Percentiles rank a stretch among this genome's conserved stretches.
phyloP scores from a whole-genome alignment of 2,329 filamentous ascomycete species.

The Xylariaceae sp. region DNA sequence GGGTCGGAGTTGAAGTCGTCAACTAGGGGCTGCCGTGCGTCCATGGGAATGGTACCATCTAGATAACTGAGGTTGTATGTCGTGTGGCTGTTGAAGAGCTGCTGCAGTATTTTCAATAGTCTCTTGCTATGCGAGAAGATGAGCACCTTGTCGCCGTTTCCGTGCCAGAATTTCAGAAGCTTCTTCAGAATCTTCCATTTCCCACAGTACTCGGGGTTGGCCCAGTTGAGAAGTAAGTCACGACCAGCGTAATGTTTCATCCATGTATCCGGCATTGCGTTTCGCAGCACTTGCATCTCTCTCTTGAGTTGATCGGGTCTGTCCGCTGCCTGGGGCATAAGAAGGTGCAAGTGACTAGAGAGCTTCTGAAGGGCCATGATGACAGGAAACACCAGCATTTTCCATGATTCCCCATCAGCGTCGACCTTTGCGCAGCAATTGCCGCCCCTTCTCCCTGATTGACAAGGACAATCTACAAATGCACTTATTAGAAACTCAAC shows the following conservation, averaged over 20 bases:
- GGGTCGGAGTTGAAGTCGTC: constrained; percentile 90
- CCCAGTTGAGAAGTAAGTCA: constrained; percentile 74
- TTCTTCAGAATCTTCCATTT: constrained; percentile 94
- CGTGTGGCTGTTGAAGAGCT: constrained; percentile 80
- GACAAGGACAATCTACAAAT: constrained; percentile 65
- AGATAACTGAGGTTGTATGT: constrained; percentile 89
- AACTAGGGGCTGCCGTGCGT: constrained; percentile 76
- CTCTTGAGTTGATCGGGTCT: constrained; percentile 69
- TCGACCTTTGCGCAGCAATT: constrained; percentile 71
- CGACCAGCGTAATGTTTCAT: constrained; percentile 66
- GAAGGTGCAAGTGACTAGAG: constrained; percentile 84
- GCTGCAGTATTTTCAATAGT: constrained; percentile 76
- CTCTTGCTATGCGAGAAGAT: constrained; percentile 92
- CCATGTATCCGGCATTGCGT: constrained; percentile 73
- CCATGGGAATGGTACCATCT: constrained; percentile 78
- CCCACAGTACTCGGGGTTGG: constrained; percentile 88
- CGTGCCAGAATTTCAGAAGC: constrained; percentile 83
- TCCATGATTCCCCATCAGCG: constrained; percentile 63
- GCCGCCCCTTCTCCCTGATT: constrained; percentile 65
- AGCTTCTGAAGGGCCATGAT: constrained; percentile 82
- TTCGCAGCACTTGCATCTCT: constrained; percentile 68
- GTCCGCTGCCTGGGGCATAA: constrained; percentile 67
- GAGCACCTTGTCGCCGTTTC: constrained; percentile 86
- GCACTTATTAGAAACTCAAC: constrained; percentile 65
- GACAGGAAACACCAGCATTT: constrained; percentile 75